Conservation (phyloP, 2,329 filamentous ascomycete genomes). For the Karstenula rhodostoma region DNA sequence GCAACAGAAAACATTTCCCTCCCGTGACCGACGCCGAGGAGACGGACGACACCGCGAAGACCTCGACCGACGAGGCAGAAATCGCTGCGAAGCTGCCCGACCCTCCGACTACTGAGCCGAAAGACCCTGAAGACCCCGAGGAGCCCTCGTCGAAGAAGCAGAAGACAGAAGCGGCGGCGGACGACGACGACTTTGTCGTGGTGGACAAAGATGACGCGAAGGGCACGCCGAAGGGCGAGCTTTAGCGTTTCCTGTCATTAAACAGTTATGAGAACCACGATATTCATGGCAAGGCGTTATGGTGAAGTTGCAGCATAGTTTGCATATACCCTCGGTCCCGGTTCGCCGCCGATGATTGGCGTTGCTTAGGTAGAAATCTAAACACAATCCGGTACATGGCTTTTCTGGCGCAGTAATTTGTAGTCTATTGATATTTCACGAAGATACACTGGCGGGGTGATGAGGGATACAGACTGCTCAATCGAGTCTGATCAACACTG, state of each 20-base stretch:
- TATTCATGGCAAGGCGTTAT: conserved; percentile 9
- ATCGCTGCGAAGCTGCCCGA: conserved; percentile 58
- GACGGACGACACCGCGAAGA: conserved; percentile 28
- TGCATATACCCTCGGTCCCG: conserved; percentile 8
- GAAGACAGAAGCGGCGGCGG: conserved; percentile 48
- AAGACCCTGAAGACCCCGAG: conserved; percentile 50
- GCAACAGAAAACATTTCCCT: conserved; percentile 47
- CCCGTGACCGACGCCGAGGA: conserved; percentile 25
- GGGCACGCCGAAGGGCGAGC: conserved; percentile 24
- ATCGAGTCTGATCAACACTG: too few species aligned
- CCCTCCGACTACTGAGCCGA: conserved; percentile 57
- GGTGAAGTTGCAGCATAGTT: background rate
- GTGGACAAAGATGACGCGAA: conserved; percentile 38
- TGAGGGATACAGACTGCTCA: too few species aligned
- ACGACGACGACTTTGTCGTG: conserved; percentile 46
- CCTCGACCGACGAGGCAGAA: conserved; percentile 37
- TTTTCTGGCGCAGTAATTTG: too few species aligned
- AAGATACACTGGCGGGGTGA: too few species aligned
- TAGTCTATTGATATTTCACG: too few species aligned
- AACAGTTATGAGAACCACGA: background rate
- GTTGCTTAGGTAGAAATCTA: background rate
- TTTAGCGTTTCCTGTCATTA: background rate
- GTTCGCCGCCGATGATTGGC: background rate
- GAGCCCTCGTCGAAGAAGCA: conserved; percentile 58
- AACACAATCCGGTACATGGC: too few species aligned